Conservation (phyloP, 768 basidiomycete genomes). For the Leccinellum albellum region DNA sequence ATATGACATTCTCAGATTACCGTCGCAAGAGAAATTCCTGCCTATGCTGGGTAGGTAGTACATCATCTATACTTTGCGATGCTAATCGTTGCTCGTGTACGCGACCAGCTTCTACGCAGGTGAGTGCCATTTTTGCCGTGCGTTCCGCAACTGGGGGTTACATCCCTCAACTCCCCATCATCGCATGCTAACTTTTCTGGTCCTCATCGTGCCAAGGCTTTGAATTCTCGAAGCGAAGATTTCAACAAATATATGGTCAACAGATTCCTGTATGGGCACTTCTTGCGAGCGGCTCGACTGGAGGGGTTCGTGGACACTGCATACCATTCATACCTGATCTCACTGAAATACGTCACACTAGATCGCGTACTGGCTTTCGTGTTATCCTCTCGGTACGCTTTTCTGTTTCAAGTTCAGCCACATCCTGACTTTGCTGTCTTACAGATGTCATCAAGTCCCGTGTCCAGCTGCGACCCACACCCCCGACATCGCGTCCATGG, state of each 20-base stretch:
- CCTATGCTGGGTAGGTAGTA: slow-evolving; percentile 69
- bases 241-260: slow-evolving; percentile 57
- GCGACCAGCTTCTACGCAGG: slow-evolving; percentile 63
- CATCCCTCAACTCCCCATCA: background rate
- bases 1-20: slow-evolving; percentile 56
- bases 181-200: background rate
- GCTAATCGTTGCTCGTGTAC: background rate
- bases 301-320: slow-evolving; percentile 54
- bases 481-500: slow-evolving; percentile 69
- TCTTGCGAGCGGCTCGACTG: slow-evolving; percentile 76
- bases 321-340: background rate
- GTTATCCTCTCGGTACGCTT: slow-evolving; percentile 74
- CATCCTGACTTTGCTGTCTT: background rate
- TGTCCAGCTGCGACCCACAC: slow-evolving; percentile 71
- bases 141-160: background rate
- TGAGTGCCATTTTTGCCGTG: slow-evolving; percentile 15
- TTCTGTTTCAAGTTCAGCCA: background rate
- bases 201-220: slow-evolving; percentile 48
- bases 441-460: slow-evolving; percentile 90
- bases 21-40: slow-evolving; percentile 89
- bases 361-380: slow-evolving; percentile 75
- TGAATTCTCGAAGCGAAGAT: slow-evolving; percentile 83
- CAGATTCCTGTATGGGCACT: slow-evolving; percentile 83
- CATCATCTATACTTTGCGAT: background rate
- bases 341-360: background rate